Evolutionary conservation across 305 asterid species (phyloP).

Genomic region (Fraxinus baroniana): DNA sequence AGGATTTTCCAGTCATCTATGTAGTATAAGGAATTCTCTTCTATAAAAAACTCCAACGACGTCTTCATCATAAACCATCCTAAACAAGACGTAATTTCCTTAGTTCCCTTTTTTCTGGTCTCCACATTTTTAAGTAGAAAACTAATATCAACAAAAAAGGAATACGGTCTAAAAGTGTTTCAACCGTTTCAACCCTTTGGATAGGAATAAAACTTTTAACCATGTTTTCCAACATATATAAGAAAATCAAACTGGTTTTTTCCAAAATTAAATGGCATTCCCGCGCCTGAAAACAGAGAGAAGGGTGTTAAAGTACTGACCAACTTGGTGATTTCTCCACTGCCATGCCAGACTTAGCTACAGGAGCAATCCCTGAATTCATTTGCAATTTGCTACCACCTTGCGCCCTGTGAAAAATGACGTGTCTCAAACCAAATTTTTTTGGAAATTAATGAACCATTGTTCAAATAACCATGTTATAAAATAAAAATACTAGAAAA

Average conservation of each 20-base stretch:
- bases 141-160: neutral
- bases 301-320: slow-evolving; percentile 28
- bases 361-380: slow-evolving; percentile 34
- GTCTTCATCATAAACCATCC: neutral
- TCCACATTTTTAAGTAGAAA: neutral
- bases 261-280: neutral
- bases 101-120: neutral
- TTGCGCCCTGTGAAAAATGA: neutral
- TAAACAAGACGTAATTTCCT: neutral
- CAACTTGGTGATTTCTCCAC: slow-evolving; percentile 34
- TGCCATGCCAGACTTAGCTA: slow-evolving; percentile 31
- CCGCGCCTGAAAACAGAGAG: neutral
- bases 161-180: neutral
- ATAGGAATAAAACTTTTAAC: no score
- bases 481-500: neutral
- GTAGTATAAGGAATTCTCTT: neutral
- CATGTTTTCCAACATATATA: no score
- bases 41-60: neutral
- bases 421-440: neutral
- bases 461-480: neutral
- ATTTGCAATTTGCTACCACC: slow-evolving; percentile 22
- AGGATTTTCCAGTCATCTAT: neutral
- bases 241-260: no score
- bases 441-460: neutral
- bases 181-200: no score